phyloP scores from a whole-genome alignment of 2,329 filamentous ascomycete species.

The Fusarium chuoi region DNA sequence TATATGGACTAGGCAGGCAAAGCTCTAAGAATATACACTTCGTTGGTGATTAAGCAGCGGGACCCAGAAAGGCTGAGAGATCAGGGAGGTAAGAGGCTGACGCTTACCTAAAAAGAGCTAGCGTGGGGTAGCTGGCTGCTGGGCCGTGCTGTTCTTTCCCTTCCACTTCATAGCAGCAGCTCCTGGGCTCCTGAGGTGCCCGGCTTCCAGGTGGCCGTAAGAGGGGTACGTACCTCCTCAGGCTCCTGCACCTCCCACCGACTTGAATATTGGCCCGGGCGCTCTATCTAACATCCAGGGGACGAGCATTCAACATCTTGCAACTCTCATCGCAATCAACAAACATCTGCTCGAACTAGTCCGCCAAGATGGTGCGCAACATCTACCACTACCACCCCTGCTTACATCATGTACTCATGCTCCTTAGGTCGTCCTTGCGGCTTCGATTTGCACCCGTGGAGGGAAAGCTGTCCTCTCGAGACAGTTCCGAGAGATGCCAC shows the following conservation, averaged over 20 bases:
- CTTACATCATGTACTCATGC: slow-evolving; percentile 34
- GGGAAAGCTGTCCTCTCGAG: slow-evolving; percentile 98
- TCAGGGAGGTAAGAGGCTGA: slow-evolving; percentile 27
- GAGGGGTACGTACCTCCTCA: slow-evolving; percentile 37
- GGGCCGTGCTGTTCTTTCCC: background rate
- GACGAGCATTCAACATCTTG: slow-evolving; percentile 37
- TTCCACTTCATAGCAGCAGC: slow-evolving; percentile 14
- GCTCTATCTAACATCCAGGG: slow-evolving; percentile 44
- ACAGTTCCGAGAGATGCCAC: slow-evolving; percentile 97
- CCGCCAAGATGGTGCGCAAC: slow-evolving; percentile 54
- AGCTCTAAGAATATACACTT: slow-evolving; percentile 8
- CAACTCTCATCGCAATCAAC: slow-evolving; percentile 34
- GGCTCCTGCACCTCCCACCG: slow-evolving; percentile 38
- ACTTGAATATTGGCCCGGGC: slow-evolving; percentile 47
- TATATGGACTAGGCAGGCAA: slow-evolving; percentile 5
- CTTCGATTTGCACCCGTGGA: slow-evolving; percentile 97
- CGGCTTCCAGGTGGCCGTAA: slow-evolving; percentile 37
- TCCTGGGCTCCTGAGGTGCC: slow-evolving; percentile 6
- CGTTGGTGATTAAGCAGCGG: slow-evolving; percentile 16
- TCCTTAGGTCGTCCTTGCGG: slow-evolving; percentile 91
- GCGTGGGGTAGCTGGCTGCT: slow-evolving; percentile 20
- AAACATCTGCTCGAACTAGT: slow-evolving; percentile 33
- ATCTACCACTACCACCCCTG: background rate
- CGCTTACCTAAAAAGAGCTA: slow-evolving; percentile 31
- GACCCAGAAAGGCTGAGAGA: slow-evolving; percentile 36